Evolutionary conservation across 805 yeast genomes (phyloP).

Genomic region (Wickerhamiella occidentalis): DNA sequence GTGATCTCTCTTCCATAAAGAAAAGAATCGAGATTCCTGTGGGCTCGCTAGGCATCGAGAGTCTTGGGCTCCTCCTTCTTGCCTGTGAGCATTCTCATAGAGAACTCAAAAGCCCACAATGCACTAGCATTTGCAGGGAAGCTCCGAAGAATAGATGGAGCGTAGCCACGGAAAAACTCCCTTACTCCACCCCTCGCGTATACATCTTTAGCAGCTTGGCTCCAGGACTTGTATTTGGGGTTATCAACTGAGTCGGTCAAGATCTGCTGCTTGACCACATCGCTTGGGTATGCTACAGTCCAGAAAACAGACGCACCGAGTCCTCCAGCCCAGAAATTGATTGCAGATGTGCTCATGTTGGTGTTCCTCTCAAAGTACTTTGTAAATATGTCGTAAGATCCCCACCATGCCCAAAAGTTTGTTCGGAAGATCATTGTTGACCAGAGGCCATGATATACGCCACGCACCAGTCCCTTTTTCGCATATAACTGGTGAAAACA

Average conservation of each 20-base stretch:
- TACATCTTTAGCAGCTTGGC: slow-evolving; percentile 56
- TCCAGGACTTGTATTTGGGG: slow-evolving; percentile 61
- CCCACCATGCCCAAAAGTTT: slow-evolving; percentile 89
- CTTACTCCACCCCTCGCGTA: slow-evolving; percentile 44
- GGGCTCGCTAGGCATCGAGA: background rate
- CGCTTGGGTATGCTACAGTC: slow-evolving; percentile 81
- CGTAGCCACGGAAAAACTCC: slow-evolving; percentile 73
- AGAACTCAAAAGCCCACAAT: slow-evolving; percentile 75
- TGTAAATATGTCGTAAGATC: slow-evolving; percentile 72
- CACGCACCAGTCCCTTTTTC: slow-evolving; percentile 48
- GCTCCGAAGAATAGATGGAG: slow-evolving; percentile 63
- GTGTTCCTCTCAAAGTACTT: slow-evolving; percentile 56
- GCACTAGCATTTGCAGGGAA: slow-evolving; percentile 95
- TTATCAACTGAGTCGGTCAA: slow-evolving; percentile 66
- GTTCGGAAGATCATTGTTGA: slow-evolving; percentile 82
- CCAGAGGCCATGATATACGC: slow-evolving; percentile 68
- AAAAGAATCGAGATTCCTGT: too few species aligned
- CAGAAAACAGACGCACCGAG: slow-evolving; percentile 69
- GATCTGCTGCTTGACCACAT: slow-evolving; percentile 75
- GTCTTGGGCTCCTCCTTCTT: background rate
- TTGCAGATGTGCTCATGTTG: slow-evolving; percentile 48
- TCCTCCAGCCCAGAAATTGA: slow-evolving; percentile 90
- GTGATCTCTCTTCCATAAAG: too few species aligned
- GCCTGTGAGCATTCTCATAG: slow-evolving; percentile 37
- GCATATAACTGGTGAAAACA: slow-evolving; percentile 35